These are phyloP conservation scores for Chaetomium tenue DNA, from an alignment of 495 filamentous ascomycete genomes.

Conservation along the genomic window DNA sequence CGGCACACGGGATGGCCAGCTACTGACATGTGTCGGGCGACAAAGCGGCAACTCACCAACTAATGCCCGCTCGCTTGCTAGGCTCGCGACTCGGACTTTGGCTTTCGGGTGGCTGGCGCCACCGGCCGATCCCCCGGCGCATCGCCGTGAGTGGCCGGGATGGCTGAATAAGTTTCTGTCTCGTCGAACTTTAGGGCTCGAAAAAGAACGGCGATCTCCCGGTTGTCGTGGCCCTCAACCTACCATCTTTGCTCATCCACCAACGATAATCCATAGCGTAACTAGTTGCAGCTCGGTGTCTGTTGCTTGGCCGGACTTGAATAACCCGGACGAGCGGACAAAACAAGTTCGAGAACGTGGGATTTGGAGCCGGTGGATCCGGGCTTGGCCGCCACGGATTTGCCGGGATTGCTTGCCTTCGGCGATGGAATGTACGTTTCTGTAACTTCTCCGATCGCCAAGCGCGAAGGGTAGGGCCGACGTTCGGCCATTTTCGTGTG, in stretches of 20 bases:
- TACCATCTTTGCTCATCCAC: neutral
- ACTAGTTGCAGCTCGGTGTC: neutral
- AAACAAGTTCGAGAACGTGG: conserved; percentile 2
- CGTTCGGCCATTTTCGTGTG: no score
- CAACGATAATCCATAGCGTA: neutral
- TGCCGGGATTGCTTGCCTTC: neutral
- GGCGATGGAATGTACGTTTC: no score
- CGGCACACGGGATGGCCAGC: no score
- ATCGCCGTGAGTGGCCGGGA: neutral
- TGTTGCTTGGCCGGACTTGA: neutral
- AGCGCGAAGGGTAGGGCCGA: no score
- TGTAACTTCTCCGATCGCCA: no score
- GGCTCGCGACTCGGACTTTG: neutral
- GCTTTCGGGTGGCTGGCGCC: conserved; percentile 4
- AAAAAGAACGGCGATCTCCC: neutral
- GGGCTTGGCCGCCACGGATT: neutral
- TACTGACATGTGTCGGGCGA: neutral
- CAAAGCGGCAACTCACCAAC: no score
- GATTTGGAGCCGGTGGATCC: neutral
- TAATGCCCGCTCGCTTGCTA: neutral
- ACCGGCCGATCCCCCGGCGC: neutral
- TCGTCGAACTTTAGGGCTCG: neutral
- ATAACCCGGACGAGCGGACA: conserved; percentile 9
- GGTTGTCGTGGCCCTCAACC: neutral
- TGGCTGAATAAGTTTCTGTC: neutral